These are phyloP conservation scores for Pterocarpus macrocarpus DNA, from an alignment of 306 rosid species.

Conservation along the genomic window DNA sequence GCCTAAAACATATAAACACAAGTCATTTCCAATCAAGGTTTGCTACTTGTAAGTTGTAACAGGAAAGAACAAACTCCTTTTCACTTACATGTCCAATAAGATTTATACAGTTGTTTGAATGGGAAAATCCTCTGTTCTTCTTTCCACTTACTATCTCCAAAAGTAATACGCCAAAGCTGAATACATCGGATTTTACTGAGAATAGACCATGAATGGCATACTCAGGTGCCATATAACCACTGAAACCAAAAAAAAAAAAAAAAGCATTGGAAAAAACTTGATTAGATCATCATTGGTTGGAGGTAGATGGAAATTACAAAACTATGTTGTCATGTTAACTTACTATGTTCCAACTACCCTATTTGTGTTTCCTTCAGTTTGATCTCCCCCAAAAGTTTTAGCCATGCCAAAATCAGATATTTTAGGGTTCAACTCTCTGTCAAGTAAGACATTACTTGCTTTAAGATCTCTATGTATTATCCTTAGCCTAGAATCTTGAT, in stretches of 20 bases:
- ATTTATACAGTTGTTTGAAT: slow-evolving; percentile 26
- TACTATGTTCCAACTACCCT: slow-evolving; percentile 56
- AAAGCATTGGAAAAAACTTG: not conserved
- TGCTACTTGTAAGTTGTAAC: not conserved
- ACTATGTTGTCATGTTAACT: slow-evolving; percentile 14
- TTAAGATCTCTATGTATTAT: slow-evolving; percentile 55
- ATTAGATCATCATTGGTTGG: not conserved
- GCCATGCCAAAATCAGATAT: slow-evolving; percentile 54
- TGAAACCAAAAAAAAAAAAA: slow-evolving; percentile 8
- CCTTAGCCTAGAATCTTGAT: slow-evolving; percentile 56
- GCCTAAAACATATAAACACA: slow-evolving; percentile 30
- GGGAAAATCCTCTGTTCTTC: slow-evolving; percentile 45
- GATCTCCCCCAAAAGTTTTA: slow-evolving; percentile 52
- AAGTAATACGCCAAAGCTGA: slow-evolving; percentile 45
- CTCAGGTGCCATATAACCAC: slow-evolving; percentile 55
- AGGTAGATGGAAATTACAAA: not conserved
- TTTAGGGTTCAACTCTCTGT: slow-evolving; percentile 45
- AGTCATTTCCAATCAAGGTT: not conserved
- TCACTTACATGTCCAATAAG: slow-evolving; percentile 51
- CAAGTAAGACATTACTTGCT: slow-evolving; percentile 49
- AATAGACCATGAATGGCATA: slow-evolving; percentile 50
- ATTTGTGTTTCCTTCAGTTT: slow-evolving; percentile 47
- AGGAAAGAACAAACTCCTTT: not conserved
- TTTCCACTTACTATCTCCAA: slow-evolving; percentile 51
- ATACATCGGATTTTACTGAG: slow-evolving; percentile 49